These are phyloP conservation scores for Graphium sp. DNA, from an alignment of 2,329 filamentous ascomycete genomes.

Conservation along the genomic window DNA sequence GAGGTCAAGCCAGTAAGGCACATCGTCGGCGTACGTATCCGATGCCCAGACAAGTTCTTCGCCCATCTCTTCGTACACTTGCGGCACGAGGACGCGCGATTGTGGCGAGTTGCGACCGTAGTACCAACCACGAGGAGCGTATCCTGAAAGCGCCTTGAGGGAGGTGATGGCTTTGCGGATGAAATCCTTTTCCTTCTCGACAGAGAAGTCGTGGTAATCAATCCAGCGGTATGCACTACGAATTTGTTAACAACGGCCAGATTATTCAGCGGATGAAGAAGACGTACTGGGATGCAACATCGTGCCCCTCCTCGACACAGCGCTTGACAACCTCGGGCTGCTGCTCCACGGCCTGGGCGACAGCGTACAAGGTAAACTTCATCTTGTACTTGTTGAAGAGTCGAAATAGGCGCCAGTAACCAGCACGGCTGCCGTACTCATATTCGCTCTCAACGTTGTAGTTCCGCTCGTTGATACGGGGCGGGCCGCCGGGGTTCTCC, in stretches of 20 bases:
- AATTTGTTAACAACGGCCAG: not conserved
- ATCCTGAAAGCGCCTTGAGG: conserved; percentile 23
- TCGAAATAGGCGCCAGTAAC: conserved; percentile 30
- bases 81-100: conserved; percentile 24
- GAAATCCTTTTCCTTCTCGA: conserved; percentile 28
- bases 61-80: conserved; percentile 33
- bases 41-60: conserved; percentile 28
- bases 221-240: conserved; percentile 26
- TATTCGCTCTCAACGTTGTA: conserved; percentile 30
- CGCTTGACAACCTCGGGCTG: conserved; percentile 26
- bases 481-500: conserved; percentile 18
- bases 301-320: conserved; percentile 29
- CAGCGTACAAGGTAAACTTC: conserved; percentile 32
- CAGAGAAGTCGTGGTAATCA: conserved; percentile 25
- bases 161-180: conserved; percentile 22
- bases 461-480: conserved; percentile 22
- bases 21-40: conserved; percentile 35
- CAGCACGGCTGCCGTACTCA: conserved; percentile 30
- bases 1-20: conserved; percentile 37
- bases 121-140: conserved; percentile 30
- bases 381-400: conserved; percentile 28
- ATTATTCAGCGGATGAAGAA: not conserved
- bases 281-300: conserved; percentile 24
- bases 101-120: conserved; percentile 27
- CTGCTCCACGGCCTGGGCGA: conserved; percentile 27